Evolutionary conservation across 2,329 filamentous ascomycete species (phyloP).

Genomic region (Claviceps humidiphila): DNA sequence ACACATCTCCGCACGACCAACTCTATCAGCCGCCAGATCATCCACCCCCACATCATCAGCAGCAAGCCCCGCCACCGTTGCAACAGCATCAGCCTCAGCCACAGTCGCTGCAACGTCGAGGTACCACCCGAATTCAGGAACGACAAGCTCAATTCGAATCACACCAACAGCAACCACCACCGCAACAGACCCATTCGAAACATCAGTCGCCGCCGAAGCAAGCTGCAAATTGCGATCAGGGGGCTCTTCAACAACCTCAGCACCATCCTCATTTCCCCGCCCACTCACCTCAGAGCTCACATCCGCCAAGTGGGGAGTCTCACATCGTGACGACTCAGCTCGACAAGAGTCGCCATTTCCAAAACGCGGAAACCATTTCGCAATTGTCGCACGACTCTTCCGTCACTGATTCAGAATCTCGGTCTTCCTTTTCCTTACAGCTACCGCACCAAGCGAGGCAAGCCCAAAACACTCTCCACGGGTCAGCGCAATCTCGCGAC

Average conservation of each 20-base stretch:
- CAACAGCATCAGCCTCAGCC: constrained; percentile 20
- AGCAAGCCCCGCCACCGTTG: constrained; percentile 10
- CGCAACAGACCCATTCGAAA: constrained; percentile 1
- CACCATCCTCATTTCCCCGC: constrained; percentile 12
- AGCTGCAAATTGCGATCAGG: constrained; percentile 18
- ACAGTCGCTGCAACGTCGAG: constrained; percentile 14
- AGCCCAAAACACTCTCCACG: constrained; percentile 29
- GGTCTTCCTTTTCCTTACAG: constrained; percentile 28
- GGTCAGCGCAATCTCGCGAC: constrained; percentile 22
- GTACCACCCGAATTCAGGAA: constrained; percentile 14
- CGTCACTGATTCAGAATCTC: constrained; percentile 33
- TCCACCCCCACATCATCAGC: constrained; percentile 16
- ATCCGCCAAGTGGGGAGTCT: constrained; percentile 24
- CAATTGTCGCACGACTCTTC: constrained; percentile 51
- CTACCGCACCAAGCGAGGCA: constrained; percentile 31
- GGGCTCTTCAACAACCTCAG: constrained; percentile 19
- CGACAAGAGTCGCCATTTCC: constrained; percentile 19
- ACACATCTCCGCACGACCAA: constrained; percentile 34
- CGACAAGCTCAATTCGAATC: constrained; percentile 20
- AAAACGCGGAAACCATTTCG: constrained; percentile 46
- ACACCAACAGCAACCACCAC: constrained; percentile 1
- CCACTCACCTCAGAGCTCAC: constrained; percentile 10
- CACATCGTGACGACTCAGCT: constrained; percentile 23
- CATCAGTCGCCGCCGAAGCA: constrained; percentile 16
- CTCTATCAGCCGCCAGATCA: constrained; percentile 21